A percentile compares a stretch with the other conserved stretches of the same genome.
These are phyloP conservation scores for Mortierella sp. DNA, from an alignment of 371 early-diverging fungal species.

Conservation along the genomic window DNA sequence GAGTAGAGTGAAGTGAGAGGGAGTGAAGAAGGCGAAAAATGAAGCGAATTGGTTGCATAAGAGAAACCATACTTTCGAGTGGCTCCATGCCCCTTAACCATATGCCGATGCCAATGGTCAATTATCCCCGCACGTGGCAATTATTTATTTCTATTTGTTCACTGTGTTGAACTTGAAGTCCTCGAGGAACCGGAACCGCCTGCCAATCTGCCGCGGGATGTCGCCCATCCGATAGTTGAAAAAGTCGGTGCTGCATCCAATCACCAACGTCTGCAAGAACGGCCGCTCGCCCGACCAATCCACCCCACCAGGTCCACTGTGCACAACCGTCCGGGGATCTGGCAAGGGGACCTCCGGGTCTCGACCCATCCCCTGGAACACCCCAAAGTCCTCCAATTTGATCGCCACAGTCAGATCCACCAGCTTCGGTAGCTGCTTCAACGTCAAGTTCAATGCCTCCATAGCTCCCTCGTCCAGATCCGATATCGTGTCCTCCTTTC, in stretches of 20 bases:
- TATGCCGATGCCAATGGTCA: background rate
- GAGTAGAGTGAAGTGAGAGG: background rate
- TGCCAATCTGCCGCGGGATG: slow-evolving; percentile 29
- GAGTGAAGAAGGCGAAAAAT: background rate
- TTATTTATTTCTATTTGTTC: background rate
- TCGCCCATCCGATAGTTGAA: slow-evolving; percentile 6
- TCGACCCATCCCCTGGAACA: slow-evolving; percentile 35
- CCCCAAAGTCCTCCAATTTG: slow-evolving; percentile 21
- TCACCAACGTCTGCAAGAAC: slow-evolving; percentile 32
- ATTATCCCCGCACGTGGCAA: background rate
- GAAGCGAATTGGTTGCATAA: background rate
- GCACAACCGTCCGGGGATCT: background rate
- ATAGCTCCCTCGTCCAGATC: slow-evolving; percentile 5
- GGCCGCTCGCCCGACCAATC: slow-evolving; percentile 34
- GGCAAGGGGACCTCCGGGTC: slow-evolving; percentile 16
- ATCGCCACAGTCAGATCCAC: slow-evolving; percentile 32
- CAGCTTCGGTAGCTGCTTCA: slow-evolving; percentile 31
- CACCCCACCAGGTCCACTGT: background rate
- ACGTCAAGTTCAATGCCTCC: slow-evolving; percentile 18
- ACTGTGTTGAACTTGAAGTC: slow-evolving; percentile 5
- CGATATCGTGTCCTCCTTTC: background rate
- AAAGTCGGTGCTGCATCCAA: slow-evolving; percentile 29
- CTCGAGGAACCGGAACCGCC: slow-evolving; percentile 43
- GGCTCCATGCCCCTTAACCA: slow-evolving; percentile 3
- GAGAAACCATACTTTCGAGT: no score